Percentiles rank a stretch among this genome's conserved stretches.
These are phyloP conservation scores for Fusarium pininemorale DNA, from an alignment of 2,329 filamentous ascomycete genomes.

Conservation along the genomic window DNA sequence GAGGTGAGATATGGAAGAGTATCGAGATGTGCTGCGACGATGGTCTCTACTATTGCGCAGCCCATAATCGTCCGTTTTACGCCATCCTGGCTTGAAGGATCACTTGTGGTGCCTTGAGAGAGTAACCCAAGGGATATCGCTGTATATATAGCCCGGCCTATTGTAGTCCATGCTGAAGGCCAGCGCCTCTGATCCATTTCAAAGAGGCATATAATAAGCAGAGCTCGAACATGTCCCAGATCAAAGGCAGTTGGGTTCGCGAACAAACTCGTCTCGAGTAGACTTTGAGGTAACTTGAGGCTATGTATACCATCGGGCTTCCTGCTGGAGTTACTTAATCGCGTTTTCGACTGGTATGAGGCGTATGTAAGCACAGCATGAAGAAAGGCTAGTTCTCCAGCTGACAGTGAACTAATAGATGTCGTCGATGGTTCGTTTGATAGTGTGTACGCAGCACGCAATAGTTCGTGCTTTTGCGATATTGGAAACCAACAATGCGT, in stretches of 20 bases:
- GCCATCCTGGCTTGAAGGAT: background rate
- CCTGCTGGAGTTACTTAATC: background rate
- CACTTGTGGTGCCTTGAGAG: accelerated
- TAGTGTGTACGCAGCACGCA: background rate
- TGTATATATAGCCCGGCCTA: background rate
- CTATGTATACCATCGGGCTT: accelerated
- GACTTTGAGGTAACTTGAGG: accelerated
- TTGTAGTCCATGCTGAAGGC: background rate
- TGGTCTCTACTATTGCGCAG: background rate
- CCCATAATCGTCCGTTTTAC: background rate
- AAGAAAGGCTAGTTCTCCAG: background rate
- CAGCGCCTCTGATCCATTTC: background rate
- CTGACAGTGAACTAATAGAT: background rate
- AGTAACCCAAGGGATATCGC: accelerated
- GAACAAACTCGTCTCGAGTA: background rate
- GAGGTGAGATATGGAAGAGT: background rate
- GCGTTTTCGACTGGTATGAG: background rate
- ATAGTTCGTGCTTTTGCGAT: constrained; percentile 4
- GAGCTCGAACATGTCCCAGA: background rate
- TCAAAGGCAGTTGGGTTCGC: background rate
- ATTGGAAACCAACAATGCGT: constrained; percentile 6
- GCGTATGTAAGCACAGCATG: background rate
- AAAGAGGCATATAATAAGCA: background rate
- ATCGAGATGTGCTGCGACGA: background rate
- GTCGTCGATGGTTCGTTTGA: background rate